phyloP scores from a whole-genome alignment of 345 rosid species.

The Dimocarpus longan region DNA sequence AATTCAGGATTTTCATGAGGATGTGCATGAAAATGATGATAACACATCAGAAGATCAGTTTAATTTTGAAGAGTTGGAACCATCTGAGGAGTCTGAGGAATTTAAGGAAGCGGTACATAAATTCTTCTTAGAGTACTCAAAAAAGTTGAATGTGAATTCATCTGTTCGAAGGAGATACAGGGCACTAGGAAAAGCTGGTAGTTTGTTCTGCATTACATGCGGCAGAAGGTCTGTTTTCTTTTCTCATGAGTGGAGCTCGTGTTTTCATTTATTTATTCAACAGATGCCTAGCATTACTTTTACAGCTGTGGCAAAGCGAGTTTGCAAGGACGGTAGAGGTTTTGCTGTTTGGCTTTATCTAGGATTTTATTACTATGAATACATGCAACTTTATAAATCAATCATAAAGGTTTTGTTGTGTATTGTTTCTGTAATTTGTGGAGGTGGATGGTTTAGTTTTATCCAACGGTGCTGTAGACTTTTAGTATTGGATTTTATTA shows the following conservation, averaged over 20 bases:
- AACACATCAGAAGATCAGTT: slow-evolving; percentile 37
- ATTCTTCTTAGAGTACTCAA: slow-evolving; percentile 53
- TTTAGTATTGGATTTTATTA: not conserved
- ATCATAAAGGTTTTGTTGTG: not conserved
- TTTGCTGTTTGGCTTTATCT: not conserved
- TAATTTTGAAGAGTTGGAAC: slow-evolving; percentile 35
- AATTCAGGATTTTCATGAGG: slow-evolving; percentile 44
- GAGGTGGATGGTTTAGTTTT: slow-evolving; percentile 10
- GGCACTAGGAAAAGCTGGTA: slow-evolving; percentile 74
- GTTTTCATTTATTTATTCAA: slow-evolving; percentile 30
- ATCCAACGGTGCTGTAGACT: not conserved
- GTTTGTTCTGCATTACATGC: slow-evolving; percentile 71
- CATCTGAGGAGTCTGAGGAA: slow-evolving; percentile 56
- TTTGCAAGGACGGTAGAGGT: not conserved
- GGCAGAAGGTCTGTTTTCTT: slow-evolving; percentile 70
- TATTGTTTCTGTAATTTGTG: not conserved
- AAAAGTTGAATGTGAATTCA: slow-evolving; percentile 48
- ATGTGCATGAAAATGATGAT: slow-evolving; percentile 36
- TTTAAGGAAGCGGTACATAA: slow-evolving; percentile 56
- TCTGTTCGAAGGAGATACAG: slow-evolving; percentile 57
- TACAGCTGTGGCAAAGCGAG: slow-evolving; percentile 12
- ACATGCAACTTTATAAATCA: not conserved
- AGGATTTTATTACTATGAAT: slow-evolving; percentile 5
- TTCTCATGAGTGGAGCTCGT: slow-evolving; percentile 24
- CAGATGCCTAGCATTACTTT: slow-evolving; percentile 26